Evolutionary conservation across 2,329 filamentous ascomycete genomes (phyloP).

Genomic region (Erysiphe neolycopersici): DNA sequence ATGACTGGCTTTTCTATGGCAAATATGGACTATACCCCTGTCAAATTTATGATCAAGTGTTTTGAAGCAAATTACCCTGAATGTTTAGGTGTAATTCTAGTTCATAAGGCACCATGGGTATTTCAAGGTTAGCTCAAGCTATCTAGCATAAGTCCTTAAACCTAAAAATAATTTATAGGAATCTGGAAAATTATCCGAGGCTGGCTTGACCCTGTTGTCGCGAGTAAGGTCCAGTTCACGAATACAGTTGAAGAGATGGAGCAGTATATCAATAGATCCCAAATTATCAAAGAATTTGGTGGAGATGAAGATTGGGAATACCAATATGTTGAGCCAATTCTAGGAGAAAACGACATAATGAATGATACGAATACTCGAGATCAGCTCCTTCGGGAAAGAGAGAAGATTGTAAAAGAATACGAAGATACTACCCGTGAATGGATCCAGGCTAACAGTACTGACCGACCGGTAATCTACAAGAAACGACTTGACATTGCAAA

Average conservation of each 20-base stretch:
- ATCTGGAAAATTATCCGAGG: constrained; percentile 89
- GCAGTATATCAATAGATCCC: constrained; percentile 40
- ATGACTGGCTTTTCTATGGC: constrained; percentile 83
- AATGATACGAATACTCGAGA: constrained; percentile 36
- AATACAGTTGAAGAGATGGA: constrained; percentile 56
- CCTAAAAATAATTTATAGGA: constrained; percentile 19
- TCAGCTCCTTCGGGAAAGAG: constrained; percentile 33
- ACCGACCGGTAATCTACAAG: constrained; percentile 21
- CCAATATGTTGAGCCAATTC: constrained; percentile 47
- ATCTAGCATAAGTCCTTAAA: neutral
- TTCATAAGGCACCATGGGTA: constrained; percentile 92
- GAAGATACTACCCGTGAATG: constrained; percentile 52
- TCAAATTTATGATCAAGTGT: constrained; percentile 99
- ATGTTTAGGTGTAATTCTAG: constrained; percentile 62
- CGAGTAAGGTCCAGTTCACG: constrained; percentile 79
- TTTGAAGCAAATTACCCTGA: constrained; percentile 98
- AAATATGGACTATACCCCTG: constrained; percentile 94
- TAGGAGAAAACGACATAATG: constrained; percentile 54
- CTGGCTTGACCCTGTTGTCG: constrained; percentile 93
- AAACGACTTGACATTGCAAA: constrained; percentile 35
- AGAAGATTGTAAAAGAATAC: constrained; percentile 40
- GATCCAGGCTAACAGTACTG: constrained; percentile 23
- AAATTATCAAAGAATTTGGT: constrained; percentile 60
- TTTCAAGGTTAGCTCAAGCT: constrained; percentile 41
- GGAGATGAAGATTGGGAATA: constrained; percentile 72